These are phyloP conservation scores for Claviceps humidiphila DNA, from an alignment of 2,329 filamentous ascomycete genomes.

Conservation along the genomic window DNA sequence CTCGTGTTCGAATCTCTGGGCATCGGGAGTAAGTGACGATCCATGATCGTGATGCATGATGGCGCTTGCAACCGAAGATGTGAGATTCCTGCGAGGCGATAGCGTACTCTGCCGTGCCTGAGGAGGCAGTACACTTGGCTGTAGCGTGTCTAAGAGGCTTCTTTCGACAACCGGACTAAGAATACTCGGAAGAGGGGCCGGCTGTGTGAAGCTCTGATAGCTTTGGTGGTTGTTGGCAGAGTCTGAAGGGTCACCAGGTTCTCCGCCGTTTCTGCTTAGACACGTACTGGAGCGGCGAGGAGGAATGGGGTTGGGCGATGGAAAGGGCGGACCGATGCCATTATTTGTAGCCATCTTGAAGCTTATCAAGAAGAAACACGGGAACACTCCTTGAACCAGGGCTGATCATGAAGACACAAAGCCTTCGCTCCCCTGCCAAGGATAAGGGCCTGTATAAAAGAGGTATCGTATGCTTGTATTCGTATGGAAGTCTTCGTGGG, in stretches of 20 bases:
- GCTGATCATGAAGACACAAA: not conserved
- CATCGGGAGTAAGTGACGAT: conserved; percentile 30
- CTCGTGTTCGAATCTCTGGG: conserved; percentile 38
- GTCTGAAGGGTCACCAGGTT: not conserved
- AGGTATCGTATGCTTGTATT: too few species aligned
- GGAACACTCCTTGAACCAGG: not conserved
- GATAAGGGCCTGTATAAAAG: too few species aligned
- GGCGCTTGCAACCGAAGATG: not conserved
- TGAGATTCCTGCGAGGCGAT: not conserved
- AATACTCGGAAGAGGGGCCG: conserved; percentile 17
- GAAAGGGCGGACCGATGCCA: not conserved
- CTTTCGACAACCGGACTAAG: conserved; percentile 43
- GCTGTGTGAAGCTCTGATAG: conserved; percentile 6
- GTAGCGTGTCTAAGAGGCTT: conserved; percentile 41
- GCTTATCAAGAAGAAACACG: not conserved
- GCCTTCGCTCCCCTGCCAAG: not conserved
- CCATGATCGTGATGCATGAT: conserved; percentile 21
- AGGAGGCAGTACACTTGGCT: conserved; percentile 11
- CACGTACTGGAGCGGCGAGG: conserved; percentile 51
- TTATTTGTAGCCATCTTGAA: conserved; percentile 10
- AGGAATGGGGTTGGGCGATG: conserved; percentile 35
- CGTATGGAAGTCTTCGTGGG: not conserved
- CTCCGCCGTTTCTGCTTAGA: conserved; percentile 9
- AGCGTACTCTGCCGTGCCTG: not conserved
- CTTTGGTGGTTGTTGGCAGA: not conserved